phyloP scores from a whole-genome alignment of 176 grass and related monocot genomes.

The Coix lacrymajobi region DNA sequence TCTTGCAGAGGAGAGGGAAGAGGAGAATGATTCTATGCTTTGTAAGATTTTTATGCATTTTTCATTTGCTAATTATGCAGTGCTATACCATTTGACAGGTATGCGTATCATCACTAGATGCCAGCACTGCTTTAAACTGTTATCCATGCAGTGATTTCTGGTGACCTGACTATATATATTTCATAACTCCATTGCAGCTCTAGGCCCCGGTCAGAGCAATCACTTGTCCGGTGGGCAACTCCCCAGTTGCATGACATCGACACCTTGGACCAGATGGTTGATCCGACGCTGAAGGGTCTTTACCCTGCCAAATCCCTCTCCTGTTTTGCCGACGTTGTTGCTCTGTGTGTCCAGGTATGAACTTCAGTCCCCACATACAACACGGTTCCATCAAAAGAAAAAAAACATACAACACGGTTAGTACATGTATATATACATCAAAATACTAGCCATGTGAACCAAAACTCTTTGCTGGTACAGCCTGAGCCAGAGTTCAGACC shows the following conservation, averaged over 20 bases:
- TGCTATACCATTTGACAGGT: conserved; percentile 90
- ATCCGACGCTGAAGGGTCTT: conserved; percentile 67
- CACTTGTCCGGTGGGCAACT: conserved; percentile 69
- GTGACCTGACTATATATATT: conserved; percentile 12
- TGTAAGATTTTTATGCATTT: too few species aligned
- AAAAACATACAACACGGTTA: too few species aligned
- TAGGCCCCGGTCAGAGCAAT: conserved; percentile 58
- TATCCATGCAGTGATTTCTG: background rate
- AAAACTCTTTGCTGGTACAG: conserved; percentile 41
- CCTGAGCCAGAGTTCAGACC: conserved; percentile 88
- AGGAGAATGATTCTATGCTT: too few species aligned
- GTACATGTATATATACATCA: background rate
- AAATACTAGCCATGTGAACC: conserved; percentile 11
- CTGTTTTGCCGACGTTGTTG: conserved; percentile 69
- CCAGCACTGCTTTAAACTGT: background rate
- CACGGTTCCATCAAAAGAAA: too few species aligned
- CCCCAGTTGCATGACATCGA: conserved; percentile 89
- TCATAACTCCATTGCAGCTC: conserved; percentile 33
- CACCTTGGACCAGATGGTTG: conserved; percentile 74
- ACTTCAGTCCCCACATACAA: background rate
- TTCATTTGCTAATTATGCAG: too few species aligned
- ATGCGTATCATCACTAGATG: background rate
- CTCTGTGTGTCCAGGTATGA: conserved; percentile 77
- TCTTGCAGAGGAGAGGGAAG: too few species aligned
- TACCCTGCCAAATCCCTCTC: conserved; percentile 87